These are phyloP conservation scores for Papiliotrema flavescens DNA, from an alignment of 1,284 basidiomycete genomes.

Conservation along the genomic window DNA sequence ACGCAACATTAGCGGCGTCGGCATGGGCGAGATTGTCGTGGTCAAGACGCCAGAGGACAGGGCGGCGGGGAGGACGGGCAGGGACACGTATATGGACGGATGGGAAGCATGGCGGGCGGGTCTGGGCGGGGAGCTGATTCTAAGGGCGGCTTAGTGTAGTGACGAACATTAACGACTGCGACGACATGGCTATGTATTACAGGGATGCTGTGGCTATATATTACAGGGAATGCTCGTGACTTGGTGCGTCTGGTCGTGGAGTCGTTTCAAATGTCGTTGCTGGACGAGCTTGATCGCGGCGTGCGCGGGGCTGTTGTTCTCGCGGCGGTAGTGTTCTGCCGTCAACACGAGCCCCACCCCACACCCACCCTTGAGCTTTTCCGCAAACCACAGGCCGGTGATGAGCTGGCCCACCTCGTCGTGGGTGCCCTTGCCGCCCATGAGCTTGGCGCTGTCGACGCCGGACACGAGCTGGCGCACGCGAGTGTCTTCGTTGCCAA, in stretches of 20 bases:
- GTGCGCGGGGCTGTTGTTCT: slow-evolving; percentile 12
- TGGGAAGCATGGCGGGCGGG: slow-evolving; percentile 50
- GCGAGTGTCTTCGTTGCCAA: slow-evolving; percentile 28
- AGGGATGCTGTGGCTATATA: too few relatives aligned
- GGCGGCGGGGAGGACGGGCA: slow-evolving; percentile 18
- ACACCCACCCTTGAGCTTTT: slow-evolving; percentile 31
- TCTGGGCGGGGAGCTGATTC: slow-evolving; percentile 47
- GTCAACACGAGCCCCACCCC: background rate
- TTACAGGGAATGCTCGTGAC: slow-evolving; percentile 7
- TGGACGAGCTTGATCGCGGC: background rate
- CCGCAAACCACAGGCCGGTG: slow-evolving; percentile 37
- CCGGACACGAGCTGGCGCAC: slow-evolving; percentile 38
- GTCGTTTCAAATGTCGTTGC: background rate
- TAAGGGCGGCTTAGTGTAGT: slow-evolving; percentile 29
- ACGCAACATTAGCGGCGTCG: slow-evolving; percentile 41
- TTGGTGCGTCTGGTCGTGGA: background rate
- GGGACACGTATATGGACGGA: slow-evolving; percentile 42
- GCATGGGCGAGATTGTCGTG: slow-evolving; percentile 46
- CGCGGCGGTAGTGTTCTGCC: slow-evolving; percentile 26
- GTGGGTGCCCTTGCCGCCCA: slow-evolving; percentile 35
- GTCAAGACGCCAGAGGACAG: slow-evolving; percentile 29
- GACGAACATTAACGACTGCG: background rate
- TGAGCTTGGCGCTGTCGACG: slow-evolving; percentile 20
- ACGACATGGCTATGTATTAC: background rate
- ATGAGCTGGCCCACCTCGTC: slow-evolving; percentile 37